Percentiles rank a stretch among this genome's conserved stretches.
Conservation (phyloP, 352 stramenopile genomes). For the Saprolegnia parasitica region DNA sequence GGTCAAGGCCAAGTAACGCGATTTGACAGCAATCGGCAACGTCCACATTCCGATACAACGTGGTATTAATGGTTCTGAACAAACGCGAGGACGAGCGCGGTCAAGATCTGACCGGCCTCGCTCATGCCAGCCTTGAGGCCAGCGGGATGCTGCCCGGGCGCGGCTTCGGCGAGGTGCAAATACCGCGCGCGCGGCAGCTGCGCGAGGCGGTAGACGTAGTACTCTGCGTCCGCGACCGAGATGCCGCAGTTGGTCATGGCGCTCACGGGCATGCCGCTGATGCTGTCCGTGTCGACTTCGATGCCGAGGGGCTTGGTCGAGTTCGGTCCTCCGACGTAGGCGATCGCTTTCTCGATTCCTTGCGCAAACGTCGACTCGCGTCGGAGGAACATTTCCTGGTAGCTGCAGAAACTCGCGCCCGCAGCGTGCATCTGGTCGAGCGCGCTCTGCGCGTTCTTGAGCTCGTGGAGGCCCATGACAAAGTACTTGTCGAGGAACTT, state of each 20-base stretch:
- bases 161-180: slow-evolving; percentile 26
- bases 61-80: slow-evolving; percentile 19
- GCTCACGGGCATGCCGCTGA: slow-evolving; percentile 28
- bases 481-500: slow-evolving; percentile 24
- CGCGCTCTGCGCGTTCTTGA: slow-evolving; percentile 28
- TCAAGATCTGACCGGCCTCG: slow-evolving; percentile 28
- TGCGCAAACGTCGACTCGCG: slow-evolving; percentile 20
- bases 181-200: slow-evolving; percentile 12
- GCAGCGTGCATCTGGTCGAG: slow-evolving; percentile 21
- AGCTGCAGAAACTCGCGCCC: slow-evolving; percentile 11
- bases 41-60: too few relatives aligned
- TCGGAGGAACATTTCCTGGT: slow-evolving; percentile 27
- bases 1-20: not conserved
- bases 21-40: too few relatives aligned
- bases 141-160: slow-evolving; percentile 19
- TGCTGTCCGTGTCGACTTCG: slow-evolving; percentile 29
- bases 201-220: slow-evolving; percentile 23
- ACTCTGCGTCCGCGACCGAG: slow-evolving; percentile 26
- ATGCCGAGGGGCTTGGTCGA: slow-evolving; percentile 8
- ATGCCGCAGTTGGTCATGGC: slow-evolving; percentile 30
- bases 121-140: slow-evolving; percentile 27
- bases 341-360: slow-evolving; percentile 22
- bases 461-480: slow-evolving; percentile 27
- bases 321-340: not conserved
- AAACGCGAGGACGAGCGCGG: slow-evolving; percentile 26